Conservation (phyloP, 306 rosid species). For the Sicyos edulis region DNA sequence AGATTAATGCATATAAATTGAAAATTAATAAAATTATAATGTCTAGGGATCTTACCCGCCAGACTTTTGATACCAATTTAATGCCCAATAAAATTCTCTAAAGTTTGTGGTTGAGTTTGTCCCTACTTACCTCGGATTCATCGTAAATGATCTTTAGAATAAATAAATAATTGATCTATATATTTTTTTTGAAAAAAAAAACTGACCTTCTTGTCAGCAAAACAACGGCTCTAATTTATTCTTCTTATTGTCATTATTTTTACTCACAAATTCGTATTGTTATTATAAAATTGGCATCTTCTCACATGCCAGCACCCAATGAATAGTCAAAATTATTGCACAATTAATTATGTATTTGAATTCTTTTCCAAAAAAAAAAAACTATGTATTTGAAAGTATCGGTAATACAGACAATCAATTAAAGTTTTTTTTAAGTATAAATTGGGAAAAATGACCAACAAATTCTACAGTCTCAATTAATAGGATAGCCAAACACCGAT, state of each 20-base stretch:
- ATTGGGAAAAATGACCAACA: too few relatives aligned
- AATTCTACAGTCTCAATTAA: too few relatives aligned
- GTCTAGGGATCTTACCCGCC: neutral
- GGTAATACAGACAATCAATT: neutral
- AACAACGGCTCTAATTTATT: conserved; percentile 4
- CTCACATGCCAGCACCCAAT: neutral
- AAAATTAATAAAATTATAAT: too few relatives aligned
- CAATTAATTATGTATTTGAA: neutral
- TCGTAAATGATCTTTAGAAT: neutral
- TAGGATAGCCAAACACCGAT: too few relatives aligned
- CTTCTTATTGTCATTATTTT: neutral
- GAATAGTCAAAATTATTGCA: neutral
- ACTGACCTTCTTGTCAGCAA: neutral
- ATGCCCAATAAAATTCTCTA: neutral
- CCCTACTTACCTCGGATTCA: neutral
- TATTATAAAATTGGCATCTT: neutral
- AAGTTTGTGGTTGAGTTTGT: neutral
- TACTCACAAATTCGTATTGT: neutral
- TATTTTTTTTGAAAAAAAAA: neutral
- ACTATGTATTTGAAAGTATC: neutral
- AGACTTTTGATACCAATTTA: neutral
- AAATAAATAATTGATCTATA: too few relatives aligned
- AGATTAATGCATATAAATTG: too few relatives aligned
- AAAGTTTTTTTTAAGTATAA: too few relatives aligned
- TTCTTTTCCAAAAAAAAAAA: too few relatives aligned